phyloP scores from a whole-genome alignment of 2,329 filamentous ascomycete species.

The Davidsoniella neocaledoniae region DNA sequence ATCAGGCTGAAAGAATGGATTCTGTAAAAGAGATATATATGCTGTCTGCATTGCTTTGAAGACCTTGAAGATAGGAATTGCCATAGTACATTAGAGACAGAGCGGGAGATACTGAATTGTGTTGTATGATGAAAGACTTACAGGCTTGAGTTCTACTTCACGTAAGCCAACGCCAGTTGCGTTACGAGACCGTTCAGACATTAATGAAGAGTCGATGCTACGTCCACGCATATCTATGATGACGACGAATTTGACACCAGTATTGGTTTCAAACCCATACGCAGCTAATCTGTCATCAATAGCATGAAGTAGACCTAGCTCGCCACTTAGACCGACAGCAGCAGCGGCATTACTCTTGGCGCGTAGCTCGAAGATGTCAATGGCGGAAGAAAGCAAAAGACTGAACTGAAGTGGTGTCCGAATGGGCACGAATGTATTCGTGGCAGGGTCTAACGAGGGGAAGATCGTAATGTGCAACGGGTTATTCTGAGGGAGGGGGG shows the following conservation, averaged over 20 bases:
- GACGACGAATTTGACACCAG: constrained; percentile 76
- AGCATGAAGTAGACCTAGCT: constrained; percentile 81
- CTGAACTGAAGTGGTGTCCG: constrained; percentile 76
- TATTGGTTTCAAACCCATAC: constrained; percentile 95
- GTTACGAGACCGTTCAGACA: constrained; percentile 1
- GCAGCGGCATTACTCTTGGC: constrained; percentile 52
- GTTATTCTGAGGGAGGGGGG: constrained; percentile 52
- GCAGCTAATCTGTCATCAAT: constrained; percentile 84
- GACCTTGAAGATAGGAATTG: constrained; percentile 20
- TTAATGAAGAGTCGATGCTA: constrained; percentile 23
- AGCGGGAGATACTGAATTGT: neutral
- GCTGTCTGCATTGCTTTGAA: constrained; percentile 88
- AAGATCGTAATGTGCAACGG: constrained; percentile 88
- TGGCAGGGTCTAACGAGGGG: constrained; percentile 48
- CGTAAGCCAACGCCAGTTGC: constrained; percentile 43
- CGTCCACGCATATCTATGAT: constrained; percentile 81
- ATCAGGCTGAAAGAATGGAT: constrained; percentile 88
- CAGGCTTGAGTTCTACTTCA: constrained; percentile 76
- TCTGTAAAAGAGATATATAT: constrained; percentile 75
- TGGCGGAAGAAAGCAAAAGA: constrained; percentile 74
- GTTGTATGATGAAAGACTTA: constrained; percentile 2
- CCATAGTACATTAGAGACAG: neutral
- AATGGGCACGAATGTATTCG: constrained; percentile 35
- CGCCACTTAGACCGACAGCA: constrained; percentile 46
- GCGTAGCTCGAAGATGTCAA: constrained; percentile 86